Conservation (phyloP, 768 basidiomycete species). For the Auriscalpium orientale region DNA sequence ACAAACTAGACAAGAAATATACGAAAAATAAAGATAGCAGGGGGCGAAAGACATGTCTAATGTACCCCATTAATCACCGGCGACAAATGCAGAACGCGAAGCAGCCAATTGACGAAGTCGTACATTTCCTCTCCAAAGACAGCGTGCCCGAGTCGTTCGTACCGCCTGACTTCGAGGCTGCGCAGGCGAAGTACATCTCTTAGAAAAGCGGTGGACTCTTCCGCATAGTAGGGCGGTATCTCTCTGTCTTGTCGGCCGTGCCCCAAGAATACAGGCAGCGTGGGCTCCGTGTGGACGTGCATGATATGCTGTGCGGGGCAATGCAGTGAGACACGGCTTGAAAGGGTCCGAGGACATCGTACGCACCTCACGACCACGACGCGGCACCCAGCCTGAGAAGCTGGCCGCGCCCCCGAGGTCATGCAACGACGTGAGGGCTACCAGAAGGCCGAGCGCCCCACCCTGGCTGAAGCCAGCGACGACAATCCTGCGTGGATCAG, state of each 20-base stretch:
- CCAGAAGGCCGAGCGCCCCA: conserved; percentile 31
- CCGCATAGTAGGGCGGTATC: conserved; percentile 29
- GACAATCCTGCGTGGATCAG: conserved; percentile 30
- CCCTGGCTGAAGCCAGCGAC: conserved; percentile 39
- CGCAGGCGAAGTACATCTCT: conserved; percentile 21
- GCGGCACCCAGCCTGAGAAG: conserved; percentile 40
- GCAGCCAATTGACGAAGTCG: conserved; percentile 27
- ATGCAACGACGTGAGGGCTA: conserved; percentile 32
- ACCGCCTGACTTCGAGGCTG: conserved; percentile 20
- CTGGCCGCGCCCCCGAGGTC: conserved; percentile 37
- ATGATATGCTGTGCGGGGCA: conserved; percentile 22
- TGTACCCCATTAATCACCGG: neutral
- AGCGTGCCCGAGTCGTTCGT: conserved; percentile 27
- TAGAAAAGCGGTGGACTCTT: conserved; percentile 28
- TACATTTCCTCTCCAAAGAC: conserved; percentile 28
- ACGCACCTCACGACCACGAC: conserved; percentile 27
- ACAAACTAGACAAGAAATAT: too few relatives aligned
- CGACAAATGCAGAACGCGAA: conserved; percentile 2
- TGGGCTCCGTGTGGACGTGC: conserved; percentile 20
- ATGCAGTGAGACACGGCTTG: too few relatives aligned
- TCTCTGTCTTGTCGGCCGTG: conserved; percentile 32
- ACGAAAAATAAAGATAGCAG: too few relatives aligned
- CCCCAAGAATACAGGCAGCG: conserved; percentile 35
- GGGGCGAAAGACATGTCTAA: neutral
- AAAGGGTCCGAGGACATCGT: too few relatives aligned